phyloP scores from a whole-genome alignment of 1,284 basidiomycete species.

The Vanrija sp. region DNA sequence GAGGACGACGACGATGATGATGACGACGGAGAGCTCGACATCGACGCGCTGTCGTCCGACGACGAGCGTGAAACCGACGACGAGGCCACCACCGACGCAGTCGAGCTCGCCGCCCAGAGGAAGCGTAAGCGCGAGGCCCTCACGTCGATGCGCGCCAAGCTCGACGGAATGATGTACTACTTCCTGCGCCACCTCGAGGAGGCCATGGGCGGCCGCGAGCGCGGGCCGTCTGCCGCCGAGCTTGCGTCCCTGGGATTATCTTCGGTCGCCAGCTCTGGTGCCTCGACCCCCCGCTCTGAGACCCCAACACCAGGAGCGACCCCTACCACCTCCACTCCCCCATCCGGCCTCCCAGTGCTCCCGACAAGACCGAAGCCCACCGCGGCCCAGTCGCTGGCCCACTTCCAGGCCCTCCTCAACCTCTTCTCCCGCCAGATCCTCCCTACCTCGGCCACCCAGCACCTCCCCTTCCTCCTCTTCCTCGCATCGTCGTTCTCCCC shows the following conservation, averaged over 20 bases:
- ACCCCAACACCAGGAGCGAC: slow-evolving; percentile 16
- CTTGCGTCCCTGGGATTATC: slow-evolving; percentile 29
- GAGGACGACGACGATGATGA: slow-evolving; percentile 55
- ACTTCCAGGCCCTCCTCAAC: slow-evolving; percentile 82
- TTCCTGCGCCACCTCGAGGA: slow-evolving; percentile 69
- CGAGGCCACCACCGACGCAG: slow-evolving; percentile 52
- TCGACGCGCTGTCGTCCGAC: slow-evolving; percentile 48
- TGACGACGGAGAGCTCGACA: slow-evolving; percentile 51
- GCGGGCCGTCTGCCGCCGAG: slow-evolving; percentile 28
- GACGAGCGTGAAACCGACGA: slow-evolving; percentile 57
- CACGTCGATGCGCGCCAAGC: slow-evolving; percentile 80
- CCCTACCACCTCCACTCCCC: slow-evolving; percentile 27
- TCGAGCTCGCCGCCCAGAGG: slow-evolving; percentile 51
- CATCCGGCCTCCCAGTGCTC: slow-evolving; percentile 8
- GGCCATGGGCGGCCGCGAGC: slow-evolving; percentile 31
- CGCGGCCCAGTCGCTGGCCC: slow-evolving; percentile 49
- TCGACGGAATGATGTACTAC: slow-evolving; percentile 81
- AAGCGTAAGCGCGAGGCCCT: slow-evolving; percentile 62
- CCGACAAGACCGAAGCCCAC: slow-evolving; percentile 19
- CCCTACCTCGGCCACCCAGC: slow-evolving; percentile 91
- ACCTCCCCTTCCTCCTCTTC: slow-evolving; percentile 96
- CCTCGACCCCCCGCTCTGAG: slow-evolving; percentile 31
- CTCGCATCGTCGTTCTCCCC: slow-evolving; percentile 87
- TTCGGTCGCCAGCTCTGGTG: slow-evolving; percentile 22
- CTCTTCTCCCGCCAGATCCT: slow-evolving; percentile 92